A percentile compares a stretch with the other conserved stretches of the same genome.
Evolutionary conservation across 345 rosid genomes (phyloP).

Genomic region (Geranium rotundifolium): DNA sequence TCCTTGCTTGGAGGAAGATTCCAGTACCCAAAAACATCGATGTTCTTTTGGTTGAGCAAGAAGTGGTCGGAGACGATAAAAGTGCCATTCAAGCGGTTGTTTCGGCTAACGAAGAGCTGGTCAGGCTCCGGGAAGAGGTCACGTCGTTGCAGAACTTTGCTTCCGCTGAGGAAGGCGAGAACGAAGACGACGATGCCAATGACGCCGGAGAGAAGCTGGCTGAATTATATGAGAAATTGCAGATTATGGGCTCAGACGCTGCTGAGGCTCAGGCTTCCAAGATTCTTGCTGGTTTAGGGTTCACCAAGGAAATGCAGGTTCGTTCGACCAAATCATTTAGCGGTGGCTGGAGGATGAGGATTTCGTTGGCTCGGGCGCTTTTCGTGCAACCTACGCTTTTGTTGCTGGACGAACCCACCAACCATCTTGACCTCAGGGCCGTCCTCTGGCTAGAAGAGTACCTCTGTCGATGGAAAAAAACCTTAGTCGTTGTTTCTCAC

Average conservation of each 20-base stretch:
- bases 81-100: constrained; percentile 85
- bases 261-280: constrained; percentile 93
- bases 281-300: constrained; percentile 93
- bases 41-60: constrained; percentile 90
- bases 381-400: constrained; percentile 89
- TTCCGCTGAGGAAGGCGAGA: constrained; percentile 21
- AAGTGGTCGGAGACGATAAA: constrained; percentile 84
- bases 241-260: constrained; percentile 84
- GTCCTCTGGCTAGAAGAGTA: constrained; percentile 95
- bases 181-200: constrained; percentile 30
- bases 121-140: constrained; percentile 60
- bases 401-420: constrained; percentile 89
- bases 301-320: constrained; percentile 80
- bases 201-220: constrained; percentile 77
- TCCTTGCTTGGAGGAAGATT: constrained; percentile 95
- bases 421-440: constrained; percentile 92
- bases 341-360: constrained; percentile 99
- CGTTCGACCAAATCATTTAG: constrained; percentile 76
- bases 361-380: constrained; percentile 88
- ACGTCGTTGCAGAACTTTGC: constrained; percentile 38
- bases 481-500: constrained; percentile 87
- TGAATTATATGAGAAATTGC: constrained; percentile 73
- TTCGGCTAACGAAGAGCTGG: constrained; percentile 73
- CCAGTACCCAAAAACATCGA: constrained; percentile 94
- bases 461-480: constrained; percentile 84